Evolutionary conservation across 192 early-diverging fungal genomes (phyloP).

Genomic region (Mortierella claussenii): DNA sequence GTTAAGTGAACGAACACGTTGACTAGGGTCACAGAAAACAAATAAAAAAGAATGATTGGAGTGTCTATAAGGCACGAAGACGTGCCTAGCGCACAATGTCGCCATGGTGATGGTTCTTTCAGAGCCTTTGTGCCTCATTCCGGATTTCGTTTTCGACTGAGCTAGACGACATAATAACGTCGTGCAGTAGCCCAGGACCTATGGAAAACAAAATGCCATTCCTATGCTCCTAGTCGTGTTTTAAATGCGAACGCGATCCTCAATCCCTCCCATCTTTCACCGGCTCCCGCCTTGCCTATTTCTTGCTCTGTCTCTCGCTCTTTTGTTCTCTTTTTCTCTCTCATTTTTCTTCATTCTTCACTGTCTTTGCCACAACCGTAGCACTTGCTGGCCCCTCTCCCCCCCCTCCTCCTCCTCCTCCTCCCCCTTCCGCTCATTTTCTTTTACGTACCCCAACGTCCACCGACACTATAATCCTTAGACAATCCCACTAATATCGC

Average conservation of each 20-base stretch:
- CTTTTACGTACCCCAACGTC: neutral
- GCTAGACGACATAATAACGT: neutral
- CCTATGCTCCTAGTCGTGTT: neutral
- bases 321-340: too few relatives aligned
- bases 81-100: neutral
- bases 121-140: slow-evolving; percentile 9
- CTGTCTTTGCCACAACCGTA: neutral
- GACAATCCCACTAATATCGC: neutral
- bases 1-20: too few relatives aligned
- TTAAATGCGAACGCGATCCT: neutral
- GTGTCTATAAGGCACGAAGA: neutral
- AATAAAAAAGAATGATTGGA: neutral
- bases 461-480: neutral
- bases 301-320: too few relatives aligned
- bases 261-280: too few relatives aligned
- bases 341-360: too few relatives aligned
- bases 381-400: neutral
- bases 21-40: neutral
- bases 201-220: neutral
- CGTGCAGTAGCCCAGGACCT: neutral
- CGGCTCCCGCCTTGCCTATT: too few relatives aligned
- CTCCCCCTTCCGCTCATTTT: neutral
- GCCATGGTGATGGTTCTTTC: neutral
- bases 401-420: neutral
- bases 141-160: slow-evolving; percentile 19